These are phyloP conservation scores for Botrytis elliptica DNA, from an alignment of 2,329 filamentous ascomycete genomes.

Conservation along the genomic window DNA sequence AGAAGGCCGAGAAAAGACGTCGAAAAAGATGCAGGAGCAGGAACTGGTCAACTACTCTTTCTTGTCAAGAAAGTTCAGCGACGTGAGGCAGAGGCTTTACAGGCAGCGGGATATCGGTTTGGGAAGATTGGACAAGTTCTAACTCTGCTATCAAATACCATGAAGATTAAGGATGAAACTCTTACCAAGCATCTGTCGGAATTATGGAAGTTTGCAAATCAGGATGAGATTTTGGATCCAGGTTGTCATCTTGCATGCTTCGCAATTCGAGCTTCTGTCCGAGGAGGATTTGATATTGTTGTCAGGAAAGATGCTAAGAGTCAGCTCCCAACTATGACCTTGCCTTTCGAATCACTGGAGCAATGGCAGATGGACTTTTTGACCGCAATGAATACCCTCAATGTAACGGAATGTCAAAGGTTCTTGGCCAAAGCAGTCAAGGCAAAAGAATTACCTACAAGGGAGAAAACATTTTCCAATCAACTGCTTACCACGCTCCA, in stretches of 20 bases:
- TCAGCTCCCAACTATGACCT: constrained; percentile 57
- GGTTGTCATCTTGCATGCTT: constrained; percentile 60
- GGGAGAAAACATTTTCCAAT: constrained; percentile 47
- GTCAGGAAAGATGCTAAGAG: constrained; percentile 49
- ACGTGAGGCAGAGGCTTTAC: constrained; percentile 61
- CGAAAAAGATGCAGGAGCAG: constrained; percentile 16
- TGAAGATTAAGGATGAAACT: constrained; percentile 68
- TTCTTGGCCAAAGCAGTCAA: constrained; percentile 38
- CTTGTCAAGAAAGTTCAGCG: constrained; percentile 64
- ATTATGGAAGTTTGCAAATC: constrained; percentile 60
- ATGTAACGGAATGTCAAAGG: constrained; percentile 46
- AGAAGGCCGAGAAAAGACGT: constrained; percentile 15
- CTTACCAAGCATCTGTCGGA: constrained; percentile 60
- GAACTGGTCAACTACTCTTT: constrained; percentile 65
- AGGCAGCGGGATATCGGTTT: constrained; percentile 76
- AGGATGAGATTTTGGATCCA: constrained; percentile 48
- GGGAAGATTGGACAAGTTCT: constrained; percentile 67
- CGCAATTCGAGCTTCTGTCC: constrained; percentile 51
- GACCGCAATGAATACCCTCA: constrained; percentile 44
- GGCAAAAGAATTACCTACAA: constrained; percentile 41
- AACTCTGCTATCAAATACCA: constrained; percentile 64
- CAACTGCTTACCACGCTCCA: constrained; percentile 47
- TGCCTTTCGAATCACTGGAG: constrained; percentile 54
- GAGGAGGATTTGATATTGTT: constrained; percentile 41
- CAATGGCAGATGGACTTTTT: constrained; percentile 56